Evolutionary conservation across 331 rosid species (phyloP).

Genomic region (Erythrophleum ivorense): DNA sequence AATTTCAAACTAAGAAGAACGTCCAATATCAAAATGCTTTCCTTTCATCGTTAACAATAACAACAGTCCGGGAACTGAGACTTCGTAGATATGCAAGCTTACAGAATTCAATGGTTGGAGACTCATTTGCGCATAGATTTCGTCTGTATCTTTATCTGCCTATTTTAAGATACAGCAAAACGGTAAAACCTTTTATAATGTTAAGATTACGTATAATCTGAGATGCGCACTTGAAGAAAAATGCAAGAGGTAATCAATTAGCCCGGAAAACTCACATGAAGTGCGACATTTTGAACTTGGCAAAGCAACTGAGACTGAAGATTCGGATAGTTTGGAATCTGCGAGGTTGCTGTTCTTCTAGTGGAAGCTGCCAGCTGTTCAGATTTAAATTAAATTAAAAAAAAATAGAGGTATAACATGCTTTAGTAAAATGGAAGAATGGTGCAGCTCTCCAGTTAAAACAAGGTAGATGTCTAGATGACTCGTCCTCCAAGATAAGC

Average conservation of each 20-base stretch:
- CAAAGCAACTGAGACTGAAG: constrained; percentile 93
- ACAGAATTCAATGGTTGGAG: constrained; percentile 94
- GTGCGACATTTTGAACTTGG: constrained; percentile 87
- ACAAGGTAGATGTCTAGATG: neutral
- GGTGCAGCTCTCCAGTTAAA: neutral
- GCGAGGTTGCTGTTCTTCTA: constrained; percentile 87
- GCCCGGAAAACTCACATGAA: constrained; percentile 68
- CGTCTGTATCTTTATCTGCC: constrained; percentile 97
- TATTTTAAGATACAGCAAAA: constrained; percentile 42
- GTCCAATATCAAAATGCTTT: constrained; percentile 5
- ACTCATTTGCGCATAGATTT: constrained; percentile 95
- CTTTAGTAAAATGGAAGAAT: neutral
- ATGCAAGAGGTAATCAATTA: neutral
- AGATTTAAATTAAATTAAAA: neutral
- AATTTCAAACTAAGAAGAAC: constrained; percentile 32
- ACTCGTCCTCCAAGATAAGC: neutral
- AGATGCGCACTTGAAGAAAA: neutral
- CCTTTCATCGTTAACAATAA: neutral
- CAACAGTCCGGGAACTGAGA: constrained; percentile 10
- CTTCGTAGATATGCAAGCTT: constrained; percentile 47
- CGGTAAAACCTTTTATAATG: neutral
- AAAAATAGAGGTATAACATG: neutral
- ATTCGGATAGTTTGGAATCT: constrained; percentile 95
- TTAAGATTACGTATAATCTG: neutral
- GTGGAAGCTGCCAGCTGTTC: constrained; percentile 94